phyloP scores from a whole-genome alignment of 768 basidiomycete genomes.

The Auriculariales sp. region DNA sequence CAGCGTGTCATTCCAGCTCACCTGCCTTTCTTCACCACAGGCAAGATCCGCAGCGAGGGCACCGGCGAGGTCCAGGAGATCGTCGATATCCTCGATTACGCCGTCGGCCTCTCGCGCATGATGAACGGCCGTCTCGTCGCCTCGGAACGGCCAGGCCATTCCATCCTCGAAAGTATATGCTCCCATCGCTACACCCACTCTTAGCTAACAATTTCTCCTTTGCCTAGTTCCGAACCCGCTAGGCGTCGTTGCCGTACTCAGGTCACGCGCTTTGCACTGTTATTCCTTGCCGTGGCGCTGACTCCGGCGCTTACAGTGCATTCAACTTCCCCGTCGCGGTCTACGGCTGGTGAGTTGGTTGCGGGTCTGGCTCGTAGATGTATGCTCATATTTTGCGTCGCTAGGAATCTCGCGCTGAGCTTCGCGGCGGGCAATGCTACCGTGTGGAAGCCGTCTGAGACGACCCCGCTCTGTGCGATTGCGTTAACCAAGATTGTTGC shows the following conservation, averaged over 20 bases:
- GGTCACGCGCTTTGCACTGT: neutral
- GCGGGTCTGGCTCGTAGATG: neutral
- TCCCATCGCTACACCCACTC: neutral
- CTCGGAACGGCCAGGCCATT: slow-evolving; percentile 82
- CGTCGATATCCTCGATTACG: slow-evolving; percentile 91
- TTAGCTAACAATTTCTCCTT: neutral
- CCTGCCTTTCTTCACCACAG: no score
- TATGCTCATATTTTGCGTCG: neutral
- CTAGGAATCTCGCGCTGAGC: slow-evolving; percentile 81
- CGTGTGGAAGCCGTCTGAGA: slow-evolving; percentile 89
- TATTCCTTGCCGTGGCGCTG: neutral
- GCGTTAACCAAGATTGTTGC: slow-evolving; percentile 80
- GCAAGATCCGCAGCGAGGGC: slow-evolving; percentile 83
- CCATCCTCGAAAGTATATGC: slow-evolving; percentile 67
- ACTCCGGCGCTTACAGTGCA: slow-evolving; percentile 29
- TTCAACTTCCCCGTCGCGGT: slow-evolving; percentile 97
- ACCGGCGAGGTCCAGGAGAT: slow-evolving; percentile 91
- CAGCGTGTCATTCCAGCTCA: slow-evolving; percentile 25
- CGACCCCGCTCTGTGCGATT: slow-evolving; percentile 79
- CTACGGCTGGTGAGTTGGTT: slow-evolving; percentile 57
- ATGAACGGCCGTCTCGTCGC: slow-evolving; percentile 84
- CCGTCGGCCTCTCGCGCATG: slow-evolving; percentile 82
- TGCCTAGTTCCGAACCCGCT: slow-evolving; percentile 81
- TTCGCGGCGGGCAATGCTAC: slow-evolving; percentile 86
- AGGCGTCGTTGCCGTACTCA: slow-evolving; percentile 55